Percentiles rank a stretch among this genome's conserved stretches.
Conservation (phyloP, 306 rosid species). For the Alnus rubra region DNA sequence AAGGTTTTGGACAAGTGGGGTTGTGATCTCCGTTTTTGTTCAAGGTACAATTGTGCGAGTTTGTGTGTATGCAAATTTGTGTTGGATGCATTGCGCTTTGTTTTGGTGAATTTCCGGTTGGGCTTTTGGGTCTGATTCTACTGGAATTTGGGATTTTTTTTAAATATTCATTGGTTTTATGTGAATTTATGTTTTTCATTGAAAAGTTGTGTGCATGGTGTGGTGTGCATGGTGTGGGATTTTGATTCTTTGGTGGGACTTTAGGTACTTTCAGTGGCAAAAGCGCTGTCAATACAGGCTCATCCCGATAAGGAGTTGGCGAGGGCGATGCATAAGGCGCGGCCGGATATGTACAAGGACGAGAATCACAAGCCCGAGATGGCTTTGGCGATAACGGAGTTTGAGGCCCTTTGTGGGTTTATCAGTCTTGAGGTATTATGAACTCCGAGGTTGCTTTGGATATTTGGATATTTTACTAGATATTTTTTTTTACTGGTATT, state of each 20-base stretch:
- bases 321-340: conserved; percentile 66
- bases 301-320: conserved; percentile 96
- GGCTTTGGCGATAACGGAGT: conserved; percentile 80
- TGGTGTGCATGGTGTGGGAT: neutral
- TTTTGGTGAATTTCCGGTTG: neutral
- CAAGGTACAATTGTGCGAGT: conserved; percentile 49
- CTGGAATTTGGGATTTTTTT: neutral
- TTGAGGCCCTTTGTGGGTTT: conserved; percentile 94
- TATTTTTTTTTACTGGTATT: neutral
- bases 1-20: conserved; percentile 78
- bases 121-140: neutral
- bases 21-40: conserved; percentile 83
- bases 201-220: too few species aligned
- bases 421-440: conserved; percentile 59
- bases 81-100: neutral
- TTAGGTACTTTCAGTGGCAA: conserved; percentile 84
- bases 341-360: conserved; percentile 75
- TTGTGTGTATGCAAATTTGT: neutral
- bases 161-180: neutral
- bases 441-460: neutral
- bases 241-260: conserved; percentile 3
- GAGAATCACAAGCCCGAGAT: conserved; percentile 97
- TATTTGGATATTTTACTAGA: neutral
- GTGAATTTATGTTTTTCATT: neutral
- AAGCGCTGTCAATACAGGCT: conserved; percentile 94